Evolutionary conservation across 768 basidiomycete species (phyloP).

Genomic region (Floccularia luteovirens): DNA sequence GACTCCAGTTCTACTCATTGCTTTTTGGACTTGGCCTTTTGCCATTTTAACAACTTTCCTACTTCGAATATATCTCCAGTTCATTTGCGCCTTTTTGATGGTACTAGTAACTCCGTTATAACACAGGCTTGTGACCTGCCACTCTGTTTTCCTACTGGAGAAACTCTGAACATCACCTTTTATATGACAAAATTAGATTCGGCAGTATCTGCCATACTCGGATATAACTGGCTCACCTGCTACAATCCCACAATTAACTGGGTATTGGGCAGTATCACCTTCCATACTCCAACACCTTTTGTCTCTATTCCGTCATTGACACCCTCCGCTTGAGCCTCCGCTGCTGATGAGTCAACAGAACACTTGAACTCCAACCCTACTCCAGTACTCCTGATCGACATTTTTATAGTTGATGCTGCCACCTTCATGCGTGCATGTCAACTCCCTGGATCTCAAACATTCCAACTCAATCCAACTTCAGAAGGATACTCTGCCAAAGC

Average conservation of each 20-base stretch:
- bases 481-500: not conserved
- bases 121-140: not conserved
- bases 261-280: constrained; percentile 4
- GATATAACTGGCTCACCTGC: constrained; percentile 9
- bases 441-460: constrained; percentile 1
- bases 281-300: constrained; percentile 1
- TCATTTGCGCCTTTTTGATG: constrained; percentile 1
- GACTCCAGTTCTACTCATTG: constrained; percentile 1
- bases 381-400: too few species aligned
- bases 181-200: constrained; percentile 5
- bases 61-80: not conserved
- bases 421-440: constrained; percentile 3
- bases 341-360: not conserved
- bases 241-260: constrained; percentile 10
- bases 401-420: constrained; percentile 2
- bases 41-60: not conserved
- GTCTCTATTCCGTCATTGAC: not conserved
- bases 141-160: not conserved
- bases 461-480: not conserved
- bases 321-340: not conserved
- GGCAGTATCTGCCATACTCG: constrained; percentile 5
- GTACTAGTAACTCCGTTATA: not conserved
- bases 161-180: not conserved
- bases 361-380: too few species aligned
- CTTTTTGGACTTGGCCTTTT: not conserved